Evolutionary conservation across 1,139 yeast genomes (phyloP).

Genomic region (Pichia cactophila): DNA sequence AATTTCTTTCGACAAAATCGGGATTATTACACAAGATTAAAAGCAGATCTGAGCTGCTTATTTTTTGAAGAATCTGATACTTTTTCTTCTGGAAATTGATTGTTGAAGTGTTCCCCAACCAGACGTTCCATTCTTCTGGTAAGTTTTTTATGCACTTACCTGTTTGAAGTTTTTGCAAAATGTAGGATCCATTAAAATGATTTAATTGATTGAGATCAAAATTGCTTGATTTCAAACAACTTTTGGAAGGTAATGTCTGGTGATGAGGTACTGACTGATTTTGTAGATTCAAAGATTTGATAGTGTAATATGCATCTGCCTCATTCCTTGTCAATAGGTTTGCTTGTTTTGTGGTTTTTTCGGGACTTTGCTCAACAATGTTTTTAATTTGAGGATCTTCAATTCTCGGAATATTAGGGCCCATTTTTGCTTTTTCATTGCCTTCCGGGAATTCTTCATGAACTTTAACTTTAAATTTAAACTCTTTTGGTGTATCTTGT

Average conservation of each 20-base stretch:
- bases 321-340: not conserved
- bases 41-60: not conserved
- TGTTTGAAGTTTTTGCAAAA: not conserved
- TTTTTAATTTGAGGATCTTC: no score
- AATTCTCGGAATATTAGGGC: no score
- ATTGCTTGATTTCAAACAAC: not conserved
- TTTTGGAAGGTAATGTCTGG: not conserved
- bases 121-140: not conserved
- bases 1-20: not conserved
- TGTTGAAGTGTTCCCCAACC: not conserved
- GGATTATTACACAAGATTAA: not conserved
- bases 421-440: no score
- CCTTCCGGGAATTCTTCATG: no score
- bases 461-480: no score
- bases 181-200: not conserved
- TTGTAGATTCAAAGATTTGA: not conserved
- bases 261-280: not conserved
- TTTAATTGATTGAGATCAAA: not conserved
- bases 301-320: not conserved
- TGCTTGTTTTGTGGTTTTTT: not conserved
- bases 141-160: not conserved
- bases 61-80: not conserved
- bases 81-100: not conserved
- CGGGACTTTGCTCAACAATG: not conserved
- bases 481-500: no score